A percentile compares a stretch with the other conserved stretches of the same genome.
Conservation (phyloP, 116 monocot species). For the Thalassia testudinum region DNA sequence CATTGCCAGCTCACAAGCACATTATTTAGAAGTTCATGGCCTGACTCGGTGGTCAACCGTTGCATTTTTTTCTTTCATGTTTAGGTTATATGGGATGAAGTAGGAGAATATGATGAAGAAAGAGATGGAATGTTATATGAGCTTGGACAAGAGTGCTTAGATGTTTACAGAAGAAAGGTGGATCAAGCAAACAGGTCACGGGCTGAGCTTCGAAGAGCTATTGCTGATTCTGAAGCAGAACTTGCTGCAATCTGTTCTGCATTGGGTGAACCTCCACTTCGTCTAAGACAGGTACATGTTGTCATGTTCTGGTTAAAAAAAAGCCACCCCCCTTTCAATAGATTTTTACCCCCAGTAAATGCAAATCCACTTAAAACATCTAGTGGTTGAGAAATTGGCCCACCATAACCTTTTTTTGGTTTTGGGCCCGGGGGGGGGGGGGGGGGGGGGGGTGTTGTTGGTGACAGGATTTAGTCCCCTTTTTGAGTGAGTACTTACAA, state of each 20-base stretch:
- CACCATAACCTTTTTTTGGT: not conserved
- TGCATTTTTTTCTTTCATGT: too few relatives aligned
- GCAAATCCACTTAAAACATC: not conserved
- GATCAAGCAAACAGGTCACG: slow-evolving; percentile 37
- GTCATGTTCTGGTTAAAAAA: too few relatives aligned
- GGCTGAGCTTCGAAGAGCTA: slow-evolving; percentile 39
- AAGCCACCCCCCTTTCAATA: too few relatives aligned
- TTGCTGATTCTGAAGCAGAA: slow-evolving; percentile 64
- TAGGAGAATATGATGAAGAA: slow-evolving; percentile 38
- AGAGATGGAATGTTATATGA: slow-evolving; percentile 35
- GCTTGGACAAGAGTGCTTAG: slow-evolving; percentile 46
- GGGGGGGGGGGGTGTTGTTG: too few relatives aligned
- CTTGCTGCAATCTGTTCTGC: too few relatives aligned
- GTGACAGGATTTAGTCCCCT: too few relatives aligned
- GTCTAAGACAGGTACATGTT: too few relatives aligned
- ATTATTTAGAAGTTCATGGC: too few relatives aligned
- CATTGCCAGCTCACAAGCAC: too few relatives aligned
- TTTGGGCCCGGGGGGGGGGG: too few relatives aligned
- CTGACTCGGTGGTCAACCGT: too few relatives aligned
- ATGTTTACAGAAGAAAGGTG: slow-evolving; percentile 51
- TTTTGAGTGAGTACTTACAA: not conserved
- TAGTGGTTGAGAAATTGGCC: not conserved
- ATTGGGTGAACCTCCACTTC: too few relatives aligned
- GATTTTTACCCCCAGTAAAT: slow-evolving; percentile 38
- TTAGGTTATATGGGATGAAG: slow-evolving; percentile 52